Evolutionary conservation across 345 rosid species (phyloP).

Genomic region (Orychophragmus violaceus): DNA sequence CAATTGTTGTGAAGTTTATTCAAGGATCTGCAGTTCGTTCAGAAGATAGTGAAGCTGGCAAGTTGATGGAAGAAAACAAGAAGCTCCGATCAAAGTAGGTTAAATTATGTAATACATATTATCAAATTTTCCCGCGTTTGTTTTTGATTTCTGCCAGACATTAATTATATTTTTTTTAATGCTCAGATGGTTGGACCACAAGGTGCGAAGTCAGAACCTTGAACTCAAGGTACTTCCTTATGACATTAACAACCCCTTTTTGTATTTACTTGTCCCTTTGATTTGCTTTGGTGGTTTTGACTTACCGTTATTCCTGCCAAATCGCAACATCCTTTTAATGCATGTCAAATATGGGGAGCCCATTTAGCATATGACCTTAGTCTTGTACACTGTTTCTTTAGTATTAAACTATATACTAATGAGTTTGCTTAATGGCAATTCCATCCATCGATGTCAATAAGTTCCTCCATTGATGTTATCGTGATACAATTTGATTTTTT

Average conservation of each 20-base stretch:
- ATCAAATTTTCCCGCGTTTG: not conserved
- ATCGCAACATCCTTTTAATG: not conserved
- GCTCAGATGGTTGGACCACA: constrained; percentile 61
- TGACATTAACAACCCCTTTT: not conserved
- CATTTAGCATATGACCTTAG: not conserved
- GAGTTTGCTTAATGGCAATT: not conserved
- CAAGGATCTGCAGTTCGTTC: constrained; percentile 22
- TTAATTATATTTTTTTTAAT: not conserved
- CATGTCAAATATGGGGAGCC: not conserved
- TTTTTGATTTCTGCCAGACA: not conserved
- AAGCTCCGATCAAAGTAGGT: constrained; percentile 60
- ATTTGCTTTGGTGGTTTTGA: constrained; percentile 7
- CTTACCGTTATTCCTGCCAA: constrained; percentile 6
- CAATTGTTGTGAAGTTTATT: constrained; percentile 7
- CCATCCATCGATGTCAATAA: not conserved
- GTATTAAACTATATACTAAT: not conserved
- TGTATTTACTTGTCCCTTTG: not conserved
- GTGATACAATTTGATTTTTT: not conserved
- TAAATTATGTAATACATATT: not conserved
- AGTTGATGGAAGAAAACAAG: constrained; percentile 57
- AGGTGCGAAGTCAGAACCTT: constrained; percentile 49
- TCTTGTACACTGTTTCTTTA: not conserved
- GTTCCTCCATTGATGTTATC: not conserved
- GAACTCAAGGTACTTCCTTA: constrained; percentile 48
- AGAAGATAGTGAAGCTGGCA: constrained; percentile 32